These are phyloP conservation scores for Corchorus capsularis DNA, from an alignment of 345 rosid species.

Conservation along the genomic window DNA sequence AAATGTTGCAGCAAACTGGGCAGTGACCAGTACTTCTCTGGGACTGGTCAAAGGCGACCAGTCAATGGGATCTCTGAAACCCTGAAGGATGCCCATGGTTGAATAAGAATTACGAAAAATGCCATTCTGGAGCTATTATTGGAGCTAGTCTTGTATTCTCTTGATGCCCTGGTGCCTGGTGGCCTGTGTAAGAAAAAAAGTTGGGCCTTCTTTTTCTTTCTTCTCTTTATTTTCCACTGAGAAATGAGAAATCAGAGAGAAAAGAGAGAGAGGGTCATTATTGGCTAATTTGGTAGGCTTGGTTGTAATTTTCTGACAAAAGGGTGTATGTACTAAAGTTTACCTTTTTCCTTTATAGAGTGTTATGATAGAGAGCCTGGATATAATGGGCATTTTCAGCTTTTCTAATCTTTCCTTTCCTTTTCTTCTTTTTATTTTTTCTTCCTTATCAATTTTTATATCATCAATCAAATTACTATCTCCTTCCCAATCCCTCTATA, in stretches of 20 bases:
- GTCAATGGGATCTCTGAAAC: slow-evolving; percentile 48
- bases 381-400: slow-evolving; percentile 18
- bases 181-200: slow-evolving; percentile 22
- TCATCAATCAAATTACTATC: background rate
- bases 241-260: background rate
- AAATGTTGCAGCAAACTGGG: slow-evolving; percentile 7
- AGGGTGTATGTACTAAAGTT: slow-evolving; percentile 27
- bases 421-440: background rate
- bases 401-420: background rate
- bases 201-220: slow-evolving; percentile 18
- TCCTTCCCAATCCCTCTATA: background rate
- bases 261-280: slow-evolving; percentile 20
- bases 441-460: too few species aligned
- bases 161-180: background rate
- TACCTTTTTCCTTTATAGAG: slow-evolving; percentile 28
- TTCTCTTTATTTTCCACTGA: slow-evolving; percentile 18
- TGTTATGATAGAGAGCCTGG: slow-evolving; percentile 19
- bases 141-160: slow-evolving; percentile 23
- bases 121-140: slow-evolving; percentile 34
- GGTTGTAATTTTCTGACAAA: slow-evolving; percentile 45
- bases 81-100: slow-evolving; percentile 17
- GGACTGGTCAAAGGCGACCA: slow-evolving; percentile 58
- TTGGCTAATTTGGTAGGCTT: slow-evolving; percentile 42
- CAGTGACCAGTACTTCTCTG: slow-evolving; percentile 26
- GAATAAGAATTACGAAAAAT: slow-evolving; percentile 24